These are phyloP conservation scores for Rhizopus microsporus DNA, from an alignment of 371 early-diverging fungal species.

Conservation along the genomic window DNA sequence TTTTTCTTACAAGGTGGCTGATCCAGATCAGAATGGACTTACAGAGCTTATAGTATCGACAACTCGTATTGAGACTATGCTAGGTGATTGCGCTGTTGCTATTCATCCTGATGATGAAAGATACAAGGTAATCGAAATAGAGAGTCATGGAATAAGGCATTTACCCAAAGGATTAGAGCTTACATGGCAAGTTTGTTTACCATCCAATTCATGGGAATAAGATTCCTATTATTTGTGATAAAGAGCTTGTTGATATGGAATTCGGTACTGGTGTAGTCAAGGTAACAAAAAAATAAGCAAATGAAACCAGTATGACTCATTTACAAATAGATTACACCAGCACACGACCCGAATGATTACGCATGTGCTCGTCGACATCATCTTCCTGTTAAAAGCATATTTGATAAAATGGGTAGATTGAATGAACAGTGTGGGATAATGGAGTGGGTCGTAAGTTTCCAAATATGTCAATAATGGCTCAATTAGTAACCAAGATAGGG, in stretches of 20 bases:
- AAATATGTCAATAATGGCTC: neutral
- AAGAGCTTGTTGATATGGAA: constrained; percentile 85
- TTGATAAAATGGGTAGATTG: constrained; percentile 84
- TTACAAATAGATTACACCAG: constrained; percentile 84
- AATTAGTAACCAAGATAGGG: constrained; percentile 35
- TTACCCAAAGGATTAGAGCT: constrained; percentile 40
- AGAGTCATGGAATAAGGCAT: neutral
- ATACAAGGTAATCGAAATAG: constrained; percentile 56
- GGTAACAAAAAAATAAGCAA: constrained; percentile 40
- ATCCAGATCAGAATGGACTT: constrained; percentile 54
- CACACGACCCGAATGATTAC: constrained; percentile 97
- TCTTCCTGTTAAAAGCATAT: constrained; percentile 79
- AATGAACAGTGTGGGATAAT: constrained; percentile 62
- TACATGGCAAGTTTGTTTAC: constrained; percentile 79
- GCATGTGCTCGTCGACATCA: constrained; percentile 87
- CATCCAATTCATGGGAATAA: constrained; percentile 84
- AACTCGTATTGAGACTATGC: constrained; percentile 99
- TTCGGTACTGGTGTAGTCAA: constrained; percentile 99
- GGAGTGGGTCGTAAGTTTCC: constrained; percentile 49
- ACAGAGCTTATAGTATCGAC: constrained; percentile 88
- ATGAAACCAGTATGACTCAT: neutral
- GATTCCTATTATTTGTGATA: constrained; percentile 90
- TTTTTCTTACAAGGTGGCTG: constrained; percentile 64
- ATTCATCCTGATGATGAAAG: constrained; percentile 90
- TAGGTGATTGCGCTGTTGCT: constrained; percentile 98